Base-by-base conservation (phyloP, 2,329 filamentous ascomycete species). In the Fusarium haematococcum region DNA sequence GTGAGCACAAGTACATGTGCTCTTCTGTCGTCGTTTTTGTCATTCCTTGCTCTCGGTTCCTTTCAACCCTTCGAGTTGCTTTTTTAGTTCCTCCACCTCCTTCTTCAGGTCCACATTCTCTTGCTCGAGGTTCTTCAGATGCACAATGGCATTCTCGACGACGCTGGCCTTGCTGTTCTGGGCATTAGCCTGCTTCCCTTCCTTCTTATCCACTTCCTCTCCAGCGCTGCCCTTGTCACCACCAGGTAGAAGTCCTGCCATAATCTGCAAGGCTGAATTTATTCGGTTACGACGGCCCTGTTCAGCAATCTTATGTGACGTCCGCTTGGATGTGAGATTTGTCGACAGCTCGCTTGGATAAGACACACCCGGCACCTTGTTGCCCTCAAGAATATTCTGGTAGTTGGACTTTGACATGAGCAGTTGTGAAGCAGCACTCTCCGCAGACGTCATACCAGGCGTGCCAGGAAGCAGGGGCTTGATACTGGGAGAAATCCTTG, bases 361-460 rank as follows among this genome's bases (percentile, higher is more conserved):
- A 2, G 93, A 93, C 14, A 98, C 93, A 14, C 96, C 96, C 0
- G 95, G 95, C 1, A 98, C 91, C 65, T 93, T 92, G 60, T 95
- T 98, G 58, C 97, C 97, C 81, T 98, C 97, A 13, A 99, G 85
- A 41, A 99, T 97, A 78, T 98, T 97, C 79, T 98, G 96, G 79
- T 99, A 99, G 80, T 99, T 99, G 2, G 96, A 98, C 82, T 98
- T 98, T 18, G 94, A 95, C 39, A 95, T 94, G 32, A 99, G 88
- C 52, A 98, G 89, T 32, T 95, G 88, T n/a, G 90, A 92, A 0
- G 90, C 88, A 2, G 89, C 88, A 75, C 91, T 89, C 74, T 91
- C 90, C 6, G 86, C 86, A 2, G 88, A 86, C n/a, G 77, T 76
- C 66, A 87, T 83, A 4, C 87, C 87, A 5, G 85, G 79, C 0